Percentiles rank a stretch among this genome's conserved stretches.
These are phyloP conservation scores for Ilex aquifolium DNA, from an alignment of 257 asterid species.

Conservation along the genomic window DNA sequence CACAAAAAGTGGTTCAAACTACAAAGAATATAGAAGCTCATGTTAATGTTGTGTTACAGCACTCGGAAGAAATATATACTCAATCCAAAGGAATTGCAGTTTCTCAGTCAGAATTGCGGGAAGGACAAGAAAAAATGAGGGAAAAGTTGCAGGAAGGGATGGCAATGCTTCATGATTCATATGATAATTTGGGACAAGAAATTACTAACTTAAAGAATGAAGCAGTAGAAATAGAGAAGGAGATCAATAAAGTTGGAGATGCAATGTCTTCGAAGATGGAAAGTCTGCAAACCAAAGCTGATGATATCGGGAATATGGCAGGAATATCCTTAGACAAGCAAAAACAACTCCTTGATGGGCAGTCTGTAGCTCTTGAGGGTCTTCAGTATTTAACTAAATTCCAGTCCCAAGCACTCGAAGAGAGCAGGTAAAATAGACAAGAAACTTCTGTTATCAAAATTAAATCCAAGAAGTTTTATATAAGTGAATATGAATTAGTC, in stretches of 20 bases:
- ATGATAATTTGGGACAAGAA: slow-evolving; percentile 44
- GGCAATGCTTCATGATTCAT: slow-evolving; percentile 41
- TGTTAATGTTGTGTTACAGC: slow-evolving; percentile 44
- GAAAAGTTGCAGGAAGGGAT: slow-evolving; percentile 59
- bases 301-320: slow-evolving; percentile 55
- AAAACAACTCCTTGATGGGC: slow-evolving; percentile 60
- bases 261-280: slow-evolving; percentile 59
- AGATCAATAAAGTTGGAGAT: slow-evolving; percentile 63
- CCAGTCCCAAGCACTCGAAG: slow-evolving; percentile 76
- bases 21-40: slow-evolving; percentile 48
- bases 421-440: slow-evolving; percentile 49
- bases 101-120: slow-evolving; percentile 51
- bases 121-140: slow-evolving; percentile 63
- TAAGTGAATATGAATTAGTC: not conserved
- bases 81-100: slow-evolving; percentile 63
- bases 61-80: slow-evolving; percentile 47
- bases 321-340: slow-evolving; percentile 71
- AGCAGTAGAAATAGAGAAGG: slow-evolving; percentile 59
- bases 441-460: not conserved
- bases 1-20: slow-evolving; percentile 45
- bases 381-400: slow-evolving; percentile 51
- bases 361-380: slow-evolving; percentile 56
- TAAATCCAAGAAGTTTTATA: not conserved
- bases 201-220: slow-evolving; percentile 45
- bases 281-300: slow-evolving; percentile 51